Evolutionary conservation across 768 basidiomycete genomes (phyloP).

Genomic region (Suillus discolor): DNA sequence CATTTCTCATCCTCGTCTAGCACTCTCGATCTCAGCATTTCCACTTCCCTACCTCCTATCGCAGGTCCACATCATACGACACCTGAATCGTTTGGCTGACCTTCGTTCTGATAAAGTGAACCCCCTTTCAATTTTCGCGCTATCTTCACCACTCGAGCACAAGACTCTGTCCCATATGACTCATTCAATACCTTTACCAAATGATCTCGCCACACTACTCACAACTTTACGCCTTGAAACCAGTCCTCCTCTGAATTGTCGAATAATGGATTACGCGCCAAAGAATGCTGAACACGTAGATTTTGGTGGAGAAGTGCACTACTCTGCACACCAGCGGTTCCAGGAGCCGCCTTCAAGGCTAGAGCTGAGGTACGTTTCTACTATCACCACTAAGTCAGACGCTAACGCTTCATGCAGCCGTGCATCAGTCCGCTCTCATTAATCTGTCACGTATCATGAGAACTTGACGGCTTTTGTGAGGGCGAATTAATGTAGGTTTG

Average conservation of each 20-base stretch:
- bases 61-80: constrained; percentile 16
- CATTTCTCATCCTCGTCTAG: constrained; percentile 13
- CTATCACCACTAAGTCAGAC: constrained; percentile 9
- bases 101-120: constrained; percentile 16
- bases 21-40: constrained; percentile 25
- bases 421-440: too few species aligned
- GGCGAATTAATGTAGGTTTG: too few species aligned
- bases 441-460: too few species aligned
- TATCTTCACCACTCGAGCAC: constrained; percentile 28
- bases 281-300: constrained; percentile 75
- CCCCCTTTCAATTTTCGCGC: too few species aligned
- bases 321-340: constrained; percentile 72
- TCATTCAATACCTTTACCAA: constrained; percentile 34
- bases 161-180: constrained; percentile 22
- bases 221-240: constrained; percentile 35
- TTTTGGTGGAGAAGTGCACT: constrained; percentile 74
- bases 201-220: constrained; percentile 30
- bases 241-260: constrained; percentile 29
- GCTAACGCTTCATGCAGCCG: constrained; percentile 31
- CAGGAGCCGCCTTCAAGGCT: constrained; percentile 58
- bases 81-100: background rate
- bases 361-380: constrained; percentile 34
- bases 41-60: too few species aligned
- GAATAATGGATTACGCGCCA: constrained; percentile 51
- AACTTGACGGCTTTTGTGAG: too few species aligned